A percentile compares a stretch with the other conserved stretches of the same genome.
Evolutionary conservation across 2,329 filamentous ascomycete species (phyloP).

Genomic region (Xylaria arbuscula): DNA sequence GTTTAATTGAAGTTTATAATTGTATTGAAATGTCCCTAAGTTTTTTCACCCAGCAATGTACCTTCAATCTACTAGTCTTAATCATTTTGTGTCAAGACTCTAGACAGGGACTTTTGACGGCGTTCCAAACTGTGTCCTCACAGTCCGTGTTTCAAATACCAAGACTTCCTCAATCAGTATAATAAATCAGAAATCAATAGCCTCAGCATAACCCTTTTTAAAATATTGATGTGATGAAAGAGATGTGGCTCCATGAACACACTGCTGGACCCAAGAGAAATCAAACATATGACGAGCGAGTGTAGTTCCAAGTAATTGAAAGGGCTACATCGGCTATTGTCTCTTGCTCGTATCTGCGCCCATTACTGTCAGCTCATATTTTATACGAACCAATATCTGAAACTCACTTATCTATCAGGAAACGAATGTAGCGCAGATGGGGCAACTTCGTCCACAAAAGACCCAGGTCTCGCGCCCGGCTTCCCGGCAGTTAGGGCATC

Average conservation of each 20-base stretch:
- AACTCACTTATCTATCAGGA: slow-evolving; percentile 21
- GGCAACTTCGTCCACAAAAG: slow-evolving; percentile 42
- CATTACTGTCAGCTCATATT: not conserved
- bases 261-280: not conserved
- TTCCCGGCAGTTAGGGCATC: slow-evolving; percentile 39
- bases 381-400: not conserved
- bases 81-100: not conserved
- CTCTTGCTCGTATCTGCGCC: not conserved
- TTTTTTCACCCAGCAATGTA: not conserved
- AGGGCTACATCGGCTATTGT: not conserved
- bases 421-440: slow-evolving; percentile 43
- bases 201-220: not conserved
- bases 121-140: not conserved
- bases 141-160: not conserved
- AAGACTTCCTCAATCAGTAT: not conserved
- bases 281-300: not conserved
- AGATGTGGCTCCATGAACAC: not conserved
- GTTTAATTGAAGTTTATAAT: not conserved
- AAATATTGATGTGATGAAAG: not conserved
- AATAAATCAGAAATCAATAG: not conserved
- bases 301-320: not conserved
- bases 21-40: not conserved
- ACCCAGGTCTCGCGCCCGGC: slow-evolving; percentile 41
- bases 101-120: no score
- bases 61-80: not conserved